These are phyloP conservation scores for Sclerotinia borealis DNA, from an alignment of 2,329 filamentous ascomycete genomes.

Conservation along the genomic window DNA sequence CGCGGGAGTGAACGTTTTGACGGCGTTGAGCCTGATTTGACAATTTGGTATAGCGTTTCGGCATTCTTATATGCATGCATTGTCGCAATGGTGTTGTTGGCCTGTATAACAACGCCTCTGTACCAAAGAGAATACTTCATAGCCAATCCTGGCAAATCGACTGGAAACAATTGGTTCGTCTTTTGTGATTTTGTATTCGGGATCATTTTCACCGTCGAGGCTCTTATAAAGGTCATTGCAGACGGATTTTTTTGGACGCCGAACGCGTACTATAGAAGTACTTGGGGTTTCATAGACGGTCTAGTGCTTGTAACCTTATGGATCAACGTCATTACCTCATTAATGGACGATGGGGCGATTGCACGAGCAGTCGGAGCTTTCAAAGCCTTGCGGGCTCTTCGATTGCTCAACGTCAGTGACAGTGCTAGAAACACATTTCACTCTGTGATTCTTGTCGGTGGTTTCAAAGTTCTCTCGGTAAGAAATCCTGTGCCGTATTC, in stretches of 20 bases:
- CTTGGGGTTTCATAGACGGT: conserved; percentile 94
- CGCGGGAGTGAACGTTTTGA: conserved; percentile 82
- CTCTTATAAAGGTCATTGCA: conserved; percentile 84
- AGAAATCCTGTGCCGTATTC: conserved; percentile 5
- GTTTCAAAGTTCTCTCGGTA: conserved; percentile 74
- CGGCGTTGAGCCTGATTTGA: conserved; percentile 80
- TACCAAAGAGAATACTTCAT: conserved; percentile 84
- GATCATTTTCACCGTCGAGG: conserved; percentile 77
- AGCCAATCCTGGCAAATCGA: conserved; percentile 47
- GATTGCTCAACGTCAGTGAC: conserved; percentile 91
- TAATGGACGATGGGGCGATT: conserved; percentile 75
- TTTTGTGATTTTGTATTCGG: conserved; percentile 92
- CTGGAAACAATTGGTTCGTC: conserved; percentile 80
- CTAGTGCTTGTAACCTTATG: conserved; percentile 88
- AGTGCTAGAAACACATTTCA: conserved; percentile 95
- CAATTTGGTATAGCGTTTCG: conserved; percentile 89
- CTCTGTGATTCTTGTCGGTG: conserved; percentile 87
- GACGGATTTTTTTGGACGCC: conserved; percentile 96
- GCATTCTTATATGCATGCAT: conserved; percentile 91
- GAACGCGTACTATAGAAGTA: conserved; percentile 92
- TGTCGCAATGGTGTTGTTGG: conserved; percentile 94
- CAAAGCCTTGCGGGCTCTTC: conserved; percentile 87
- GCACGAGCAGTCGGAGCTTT: conserved; percentile 92
- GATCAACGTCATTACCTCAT: conserved; percentile 83
- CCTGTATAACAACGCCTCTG: conserved; percentile 87